phyloP scores from a whole-genome alignment of 441 rosid genomes.

The Raphanus hybrid region DNA sequence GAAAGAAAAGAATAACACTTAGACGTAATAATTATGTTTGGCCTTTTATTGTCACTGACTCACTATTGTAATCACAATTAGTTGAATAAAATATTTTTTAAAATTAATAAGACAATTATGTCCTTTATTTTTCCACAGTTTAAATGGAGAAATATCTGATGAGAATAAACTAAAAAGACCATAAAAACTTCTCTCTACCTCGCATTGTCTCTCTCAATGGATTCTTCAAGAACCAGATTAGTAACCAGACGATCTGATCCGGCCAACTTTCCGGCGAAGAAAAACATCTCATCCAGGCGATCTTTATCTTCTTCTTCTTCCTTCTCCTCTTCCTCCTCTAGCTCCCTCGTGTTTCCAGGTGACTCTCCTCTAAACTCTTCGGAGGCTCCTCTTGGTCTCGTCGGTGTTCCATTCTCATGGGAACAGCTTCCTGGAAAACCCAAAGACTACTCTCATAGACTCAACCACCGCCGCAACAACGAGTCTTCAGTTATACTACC shows the following conservation, averaged over 20 bases:
- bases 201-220: conserved; percentile 33
- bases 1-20: background rate
- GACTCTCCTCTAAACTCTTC: conserved; percentile 49
- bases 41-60: conserved; percentile 2
- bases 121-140: conserved; percentile 16
- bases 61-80: conserved; percentile 14
- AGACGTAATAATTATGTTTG: conserved; percentile 37
- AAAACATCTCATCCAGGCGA: conserved; percentile 32
- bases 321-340: conserved; percentile 59
- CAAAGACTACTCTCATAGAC: conserved; percentile 48
- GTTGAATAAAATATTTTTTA: background rate
- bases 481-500: conserved; percentile 60
- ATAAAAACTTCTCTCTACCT: conserved; percentile 22
- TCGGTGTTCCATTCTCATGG: conserved; percentile 93
- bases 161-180: conserved; percentile 29
- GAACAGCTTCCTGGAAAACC: conserved; percentile 88
- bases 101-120: conserved; percentile 6
- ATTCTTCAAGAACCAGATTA: conserved; percentile 31
- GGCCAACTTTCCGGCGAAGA: conserved; percentile 15
- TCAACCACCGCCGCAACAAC: conserved; percentile 36
- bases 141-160: conserved; percentile 2
- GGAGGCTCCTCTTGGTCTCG: conserved; percentile 56
- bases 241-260: conserved; percentile 27
- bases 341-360: conserved; percentile 46
- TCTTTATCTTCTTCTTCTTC: conserved; percentile 43